Base-by-base conservation (phyloP, 2,329 filamentous ascomycete species). In the Pyrenochaeta sp. region DNA sequence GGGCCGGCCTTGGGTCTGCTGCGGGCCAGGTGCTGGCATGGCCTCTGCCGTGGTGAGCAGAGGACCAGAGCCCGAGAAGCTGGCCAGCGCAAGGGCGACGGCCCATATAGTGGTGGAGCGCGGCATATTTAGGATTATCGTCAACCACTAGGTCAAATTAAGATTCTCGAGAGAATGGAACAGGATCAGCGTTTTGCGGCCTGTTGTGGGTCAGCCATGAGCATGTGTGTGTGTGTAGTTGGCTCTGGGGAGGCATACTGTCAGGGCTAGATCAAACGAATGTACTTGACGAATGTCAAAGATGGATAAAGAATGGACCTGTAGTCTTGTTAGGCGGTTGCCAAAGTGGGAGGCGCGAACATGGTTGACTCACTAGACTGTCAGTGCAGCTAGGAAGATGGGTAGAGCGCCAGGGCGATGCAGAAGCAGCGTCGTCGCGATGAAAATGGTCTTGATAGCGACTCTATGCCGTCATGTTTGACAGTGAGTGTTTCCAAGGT, bases 231-330 rank as follows among this genome's bases (percentile, higher is more conserved):
- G 18, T 36, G 54, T 48, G 45, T 39, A 44, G 21, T 23, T 5
- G 7, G 43, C 17, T 31, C 10, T 30, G n/a, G 32, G 43, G 9
- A 27, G 20, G 66, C 72, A 40, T 65, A 74, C 72, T 71, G 74
- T 79, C 69, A 72, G 70, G 71, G 65, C 56, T 58, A 60, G 58
- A 69, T 65, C 74, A 81, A 82, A 81, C 79, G 80, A 82, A 77
- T 81, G 80, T 78, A 79, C 72, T 79, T 81, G 79, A 81, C 79
- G 68, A 75, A 65, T 60, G 63, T 75, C 73, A 76, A 75, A 66
- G 45, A 46, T 65, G 58, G 48, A 35, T 66, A 75, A 75, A 57
- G 74, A 76, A 64, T 75, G 74, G 68, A 73, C 67, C 70, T 73
- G 56, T 35, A 39, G 14, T 14, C 12, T 21, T 17, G 59, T 73